Evolutionary conservation across 2,329 filamentous ascomycete genomes (phyloP), one percentile per base, ranked within the genome.

Genomic region (Claviceps fusiformis): DNA sequence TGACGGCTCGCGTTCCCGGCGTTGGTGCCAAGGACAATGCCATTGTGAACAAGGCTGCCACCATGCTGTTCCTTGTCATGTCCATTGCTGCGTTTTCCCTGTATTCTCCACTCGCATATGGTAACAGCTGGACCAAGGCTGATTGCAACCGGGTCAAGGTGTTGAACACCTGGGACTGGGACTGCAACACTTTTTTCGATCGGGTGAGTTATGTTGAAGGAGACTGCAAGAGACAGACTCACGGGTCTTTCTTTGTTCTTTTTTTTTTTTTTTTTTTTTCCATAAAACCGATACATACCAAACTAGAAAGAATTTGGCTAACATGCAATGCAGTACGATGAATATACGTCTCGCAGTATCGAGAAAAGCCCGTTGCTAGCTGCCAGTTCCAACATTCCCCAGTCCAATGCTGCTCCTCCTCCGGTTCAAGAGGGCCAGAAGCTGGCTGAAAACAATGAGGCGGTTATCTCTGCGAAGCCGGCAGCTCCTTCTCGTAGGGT

Each of bases 81-180:
- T 85, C 85, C 50, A 81, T 90, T 54, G 80, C 81, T 19, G 86
- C 85, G 6, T 98, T 97, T 67, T 78, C 79, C 2, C 74, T 96
- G n/a, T 95, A 89, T 68, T 82, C 91, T 10, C 93, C 93, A 44
- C 77, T 98, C 43, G 84, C 88, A 11, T 98, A 98, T 65, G 93
- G 93, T 58, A 96, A 95, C 68, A 76, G 83, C 53, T 98, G 93
- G 93, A 98, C 92, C 53, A 87, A 89, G 75, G 74, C 79, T 57
- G 86, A 93, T 65, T 98, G 93, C 78, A 84, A 82, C 62, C 83
- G 82, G 55, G 85, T 93, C 58, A 97, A 97, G 76, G 75, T 98
- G 13, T 85, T 97, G 67, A 75, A 79, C 56, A 85, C 83, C 1
- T 98, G 93, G 93, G 93, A 98, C 68, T 98, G 92, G 80, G 93